Evolutionary conservation across 805 yeast species (phyloP), one percentile per base, ranked within the genome.

Genomic region (Candida oleophila): DNA sequence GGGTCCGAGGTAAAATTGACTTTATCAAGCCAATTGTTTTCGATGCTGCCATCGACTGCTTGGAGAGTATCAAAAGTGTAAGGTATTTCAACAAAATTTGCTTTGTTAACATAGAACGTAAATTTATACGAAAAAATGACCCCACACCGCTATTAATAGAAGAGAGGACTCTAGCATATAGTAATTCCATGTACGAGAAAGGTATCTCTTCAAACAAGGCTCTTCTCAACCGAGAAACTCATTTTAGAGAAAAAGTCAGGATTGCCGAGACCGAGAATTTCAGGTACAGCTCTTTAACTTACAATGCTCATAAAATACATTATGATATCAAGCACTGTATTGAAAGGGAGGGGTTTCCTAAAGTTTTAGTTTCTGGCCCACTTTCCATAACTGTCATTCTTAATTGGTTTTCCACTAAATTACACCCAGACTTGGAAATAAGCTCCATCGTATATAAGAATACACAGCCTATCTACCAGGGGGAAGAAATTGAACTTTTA

Each of bases 251-350:
- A 11, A 25, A 25, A 25, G 30, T 36, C 19, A 16, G 16, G 39
- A 4, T 36, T 18, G 14, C 39, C 12, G 22, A 36, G 9, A 28
- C 40, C 21, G 28, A 42, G 15, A 42, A 42, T 15, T 74, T 82
- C 52, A 68, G 89, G 50, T 87, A 82, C 65, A 83, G 92, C 39
- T 85, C 88, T 11, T 62, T 94, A 44, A 83, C 94, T 1, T 83
- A 83, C 66, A 92, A 92, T 61, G 74, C 95, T 3, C 99, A 92
- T 64, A 76, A 77, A 48, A 88, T 92, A 35, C 99, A 92, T 65
- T 83, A 82, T 62, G 87, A 88, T 57, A 60, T 63, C 4, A 52
- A 52, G 1, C 88, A 87, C 60, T 75, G 89, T 5, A 54, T 45
- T 3, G n/a, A 41, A 16, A 46, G 55, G 2, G 98, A 92, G 57